These are phyloP conservation scores for Berkeleyomyces rouxiae DNA, from an alignment of 2,329 filamentous ascomycete species.

Conservation along the genomic window DNA sequence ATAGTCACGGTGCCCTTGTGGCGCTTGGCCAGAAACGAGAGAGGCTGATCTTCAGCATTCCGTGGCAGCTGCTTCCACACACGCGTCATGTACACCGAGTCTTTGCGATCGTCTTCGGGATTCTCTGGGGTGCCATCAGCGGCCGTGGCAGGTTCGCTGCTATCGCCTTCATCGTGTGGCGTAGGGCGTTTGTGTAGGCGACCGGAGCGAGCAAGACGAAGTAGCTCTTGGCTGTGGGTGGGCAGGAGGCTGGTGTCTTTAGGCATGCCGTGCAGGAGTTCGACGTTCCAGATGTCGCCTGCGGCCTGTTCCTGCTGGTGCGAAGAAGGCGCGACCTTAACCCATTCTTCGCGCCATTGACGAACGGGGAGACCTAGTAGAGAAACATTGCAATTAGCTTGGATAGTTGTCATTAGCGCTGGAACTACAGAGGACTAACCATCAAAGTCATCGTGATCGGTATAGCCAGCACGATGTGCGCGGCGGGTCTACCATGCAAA, in stretches of 20 bases:
- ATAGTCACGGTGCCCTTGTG: slow-evolving; percentile 44
- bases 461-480: slow-evolving; percentile 37
- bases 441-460: slow-evolving; percentile 46
- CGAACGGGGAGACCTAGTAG: slow-evolving; percentile 60
- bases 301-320: slow-evolving; percentile 45
- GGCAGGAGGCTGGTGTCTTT: slow-evolving; percentile 66
- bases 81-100: slow-evolving; percentile 37
- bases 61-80: slow-evolving; percentile 46
- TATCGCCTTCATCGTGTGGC: slow-evolving; percentile 44
- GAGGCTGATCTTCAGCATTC: slow-evolving; percentile 34
- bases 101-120: slow-evolving; percentile 43
- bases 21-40: slow-evolving; percentile 43
- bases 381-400: not conserved
- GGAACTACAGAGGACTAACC: slow-evolving; percentile 21
- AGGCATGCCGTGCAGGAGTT: slow-evolving; percentile 67
- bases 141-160: slow-evolving; percentile 31
- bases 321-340: slow-evolving; percentile 49
- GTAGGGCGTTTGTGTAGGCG: slow-evolving; percentile 56
- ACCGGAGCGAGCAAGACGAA: slow-evolving; percentile 66
- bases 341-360: slow-evolving; percentile 65
- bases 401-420: too few relatives aligned
- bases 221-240: slow-evolving; percentile 63
- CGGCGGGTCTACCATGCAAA: slow-evolving; percentile 31
- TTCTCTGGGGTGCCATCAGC: slow-evolving; percentile 38
- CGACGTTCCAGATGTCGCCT: slow-evolving; percentile 54